Percentiles rank a stretch among this genome's conserved stretches.
These are phyloP conservation scores for Mariannaea sp. DNA, from an alignment of 2,329 filamentous ascomycete genomes.

Conservation along the genomic window DNA sequence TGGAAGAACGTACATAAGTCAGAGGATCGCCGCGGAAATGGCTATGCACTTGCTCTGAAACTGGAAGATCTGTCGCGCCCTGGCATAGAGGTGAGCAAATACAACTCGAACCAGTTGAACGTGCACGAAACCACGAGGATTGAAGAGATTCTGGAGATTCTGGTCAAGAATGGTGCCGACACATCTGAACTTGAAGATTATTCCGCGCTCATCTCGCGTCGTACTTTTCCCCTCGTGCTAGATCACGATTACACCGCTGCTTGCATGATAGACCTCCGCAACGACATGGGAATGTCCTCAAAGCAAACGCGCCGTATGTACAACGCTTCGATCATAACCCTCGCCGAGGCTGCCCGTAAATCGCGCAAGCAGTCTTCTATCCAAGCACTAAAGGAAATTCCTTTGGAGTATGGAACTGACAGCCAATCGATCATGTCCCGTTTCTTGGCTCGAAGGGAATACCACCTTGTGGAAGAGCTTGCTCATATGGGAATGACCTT, in stretches of 20 bases:
- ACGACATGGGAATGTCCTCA: not conserved
- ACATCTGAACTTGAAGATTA: not conserved
- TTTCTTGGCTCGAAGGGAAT: constrained; percentile 26
- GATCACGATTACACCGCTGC: constrained; percentile 18
- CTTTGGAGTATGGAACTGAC: not conserved
- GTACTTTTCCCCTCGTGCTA: too few species aligned
- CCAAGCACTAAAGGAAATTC: not conserved
- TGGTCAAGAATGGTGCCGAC: constrained; percentile 23
- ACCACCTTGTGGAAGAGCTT: constrained; percentile 30
- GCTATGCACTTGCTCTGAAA: not conserved
- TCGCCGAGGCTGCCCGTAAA: not conserved
- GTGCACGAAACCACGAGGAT: constrained; percentile 19
- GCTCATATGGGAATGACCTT: constrained; percentile 19
- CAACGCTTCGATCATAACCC: not conserved
- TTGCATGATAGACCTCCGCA: not conserved
- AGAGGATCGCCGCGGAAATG: constrained; percentile 10
- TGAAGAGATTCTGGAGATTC: constrained; percentile 34
- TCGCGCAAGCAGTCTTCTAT: not conserved
- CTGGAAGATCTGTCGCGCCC: not conserved
- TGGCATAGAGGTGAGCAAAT: too few species aligned
- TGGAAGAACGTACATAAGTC: constrained; percentile 4
- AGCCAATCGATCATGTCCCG: constrained; percentile 1
- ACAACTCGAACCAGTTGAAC: not conserved
- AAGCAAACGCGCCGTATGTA: not conserved
- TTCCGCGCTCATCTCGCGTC: too few species aligned